Base-by-base conservation (phyloP, 2,329 filamentous ascomycete genomes). In the Geosmithia morbida region DNA sequence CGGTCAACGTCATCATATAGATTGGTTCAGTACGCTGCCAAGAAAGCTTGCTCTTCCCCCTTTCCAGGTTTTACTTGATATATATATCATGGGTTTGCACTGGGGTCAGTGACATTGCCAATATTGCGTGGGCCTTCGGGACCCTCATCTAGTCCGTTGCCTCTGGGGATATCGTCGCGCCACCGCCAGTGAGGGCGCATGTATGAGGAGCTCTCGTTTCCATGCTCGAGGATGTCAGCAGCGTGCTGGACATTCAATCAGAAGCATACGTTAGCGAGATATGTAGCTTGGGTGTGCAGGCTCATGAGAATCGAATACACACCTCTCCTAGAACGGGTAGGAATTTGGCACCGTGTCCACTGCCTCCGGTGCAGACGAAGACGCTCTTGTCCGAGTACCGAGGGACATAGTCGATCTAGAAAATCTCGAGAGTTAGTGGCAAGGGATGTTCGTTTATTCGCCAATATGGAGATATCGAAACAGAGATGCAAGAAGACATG, bases 331-430 rank as follows among this genome's bases (percentile, higher is more conserved):
- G 54, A 10, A 61, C 54, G 2, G 61, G 61, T n/a, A 64, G 49
- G 26, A 61, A 63, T 49, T 64, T 64, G 40, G 61, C 61, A 2
- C 60, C 61, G 39, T 64, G 61, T 10, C 61, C 61, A 30, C 61
- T 63, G 20, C 61, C 61, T 1, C 61, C 60, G 0, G 61, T 63
- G 45, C 57, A 60, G 4, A 62, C 58, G 45, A 64, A 62, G 1
- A 63, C 53, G 1, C 58, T 60, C 5, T 56, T 51, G 26, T 57
- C 54, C 2, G 55, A 55, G 7, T 57, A 58, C 1, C 49, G 51
- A 1, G 63, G 60, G 1, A 64, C 58, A 18, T 59, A 52, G 46
- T 66, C 62, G 33, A 66, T 57, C 56, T 58, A 39, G 2, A 22
- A 14, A 16, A 42, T 14, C 11, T 14, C n/a, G 11, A 7, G 4